A percentile compares a stretch with the other conserved stretches of the same genome.
Evolutionary conservation across 2,329 filamentous ascomycete genomes (phyloP).

Genomic region (Hirsutella minnesotensis): DNA sequence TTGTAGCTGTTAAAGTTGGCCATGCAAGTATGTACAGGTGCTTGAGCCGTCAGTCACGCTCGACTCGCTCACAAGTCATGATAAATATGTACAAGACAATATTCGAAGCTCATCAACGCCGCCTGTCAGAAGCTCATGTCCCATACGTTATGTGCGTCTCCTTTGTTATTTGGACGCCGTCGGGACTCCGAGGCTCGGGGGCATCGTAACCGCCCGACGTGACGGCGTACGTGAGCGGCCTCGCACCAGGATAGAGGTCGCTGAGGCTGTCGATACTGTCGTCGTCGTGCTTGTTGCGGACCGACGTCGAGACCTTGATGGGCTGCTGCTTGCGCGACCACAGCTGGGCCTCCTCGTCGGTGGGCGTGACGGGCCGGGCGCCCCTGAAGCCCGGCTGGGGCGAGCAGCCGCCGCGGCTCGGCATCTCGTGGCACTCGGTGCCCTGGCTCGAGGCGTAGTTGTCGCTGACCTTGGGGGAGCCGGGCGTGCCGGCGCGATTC

Average conservation of each 20-base stretch:
- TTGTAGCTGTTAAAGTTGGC: too few relatives aligned
- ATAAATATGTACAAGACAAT: neutral
- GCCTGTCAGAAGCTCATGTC: neutral
- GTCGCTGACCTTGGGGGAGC: conserved; percentile 5
- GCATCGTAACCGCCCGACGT: conserved; percentile 7
- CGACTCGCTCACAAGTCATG: too few relatives aligned
- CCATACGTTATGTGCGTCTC: neutral
- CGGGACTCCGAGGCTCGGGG: neutral
- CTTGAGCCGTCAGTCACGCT: too few relatives aligned
- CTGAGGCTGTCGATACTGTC: conserved; percentile 11
- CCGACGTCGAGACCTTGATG: neutral
- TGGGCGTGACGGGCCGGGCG: neutral
- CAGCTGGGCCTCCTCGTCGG: conserved; percentile 13
- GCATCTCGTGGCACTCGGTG: conserved; percentile 10
- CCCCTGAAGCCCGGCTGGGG: too few relatives aligned
- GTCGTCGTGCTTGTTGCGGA: conserved; percentile 5
- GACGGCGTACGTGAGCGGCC: conserved; percentile 7
- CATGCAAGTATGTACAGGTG: neutral
- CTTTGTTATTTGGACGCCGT: neutral
- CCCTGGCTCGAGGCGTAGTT: conserved; percentile 2
- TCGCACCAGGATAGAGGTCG: conserved; percentile 6
- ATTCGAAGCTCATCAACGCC: neutral
- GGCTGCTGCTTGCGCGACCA: conserved; percentile 5
- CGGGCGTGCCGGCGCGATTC: conserved; percentile 6
- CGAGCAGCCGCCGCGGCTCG: conserved; percentile 7